Evolutionary conservation across 768 basidiomycete genomes (phyloP).

Genomic region (Boletus bicolor): DNA sequence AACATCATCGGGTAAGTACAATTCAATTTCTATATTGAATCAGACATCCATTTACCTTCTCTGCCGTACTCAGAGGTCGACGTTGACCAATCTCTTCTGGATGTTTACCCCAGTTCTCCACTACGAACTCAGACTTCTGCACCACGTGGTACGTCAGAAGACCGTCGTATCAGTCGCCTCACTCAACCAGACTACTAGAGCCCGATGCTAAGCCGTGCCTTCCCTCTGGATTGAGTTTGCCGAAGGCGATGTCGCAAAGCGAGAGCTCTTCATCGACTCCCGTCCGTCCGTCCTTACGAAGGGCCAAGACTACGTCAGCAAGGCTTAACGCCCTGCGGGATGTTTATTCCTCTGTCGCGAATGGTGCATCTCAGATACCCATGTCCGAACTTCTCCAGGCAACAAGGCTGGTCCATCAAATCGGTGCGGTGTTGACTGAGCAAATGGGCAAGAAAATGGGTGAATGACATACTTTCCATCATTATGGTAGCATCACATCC

Average conservation of each 20-base stretch:
- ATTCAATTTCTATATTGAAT: neutral
- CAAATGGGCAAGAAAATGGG: conserved; percentile 40
- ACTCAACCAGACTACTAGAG: neutral
- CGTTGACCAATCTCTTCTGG: conserved; percentile 22
- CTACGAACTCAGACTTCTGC: neutral
- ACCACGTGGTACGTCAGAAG: conserved; percentile 9
- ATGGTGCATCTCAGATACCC: conserved; percentile 47
- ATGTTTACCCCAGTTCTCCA: conserved; percentile 9
- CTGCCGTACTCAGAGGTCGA: conserved; percentile 14
- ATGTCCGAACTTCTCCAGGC: conserved; percentile 48
- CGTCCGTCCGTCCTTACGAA: conserved; percentile 27
- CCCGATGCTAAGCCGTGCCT: neutral
- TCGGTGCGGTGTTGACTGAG: conserved; percentile 45
- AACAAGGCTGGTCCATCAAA: conserved; percentile 42
- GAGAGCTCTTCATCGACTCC: conserved; percentile 5
- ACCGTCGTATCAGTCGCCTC: neutral
- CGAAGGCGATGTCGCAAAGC: conserved; percentile 9
- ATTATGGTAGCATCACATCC: conserved; percentile 40
- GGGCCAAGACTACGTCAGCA: conserved; percentile 39
- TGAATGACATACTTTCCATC: conserved; percentile 6
- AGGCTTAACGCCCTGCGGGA: conserved; percentile 43
- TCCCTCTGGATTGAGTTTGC: neutral
- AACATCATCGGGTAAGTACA: conserved; percentile 21
- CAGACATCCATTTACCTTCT: neutral
- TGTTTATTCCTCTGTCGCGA: conserved; percentile 42